phyloP scores from a whole-genome alignment of 2,329 filamentous ascomycete species.

The Hymenotorrendiella dingleyae region DNA sequence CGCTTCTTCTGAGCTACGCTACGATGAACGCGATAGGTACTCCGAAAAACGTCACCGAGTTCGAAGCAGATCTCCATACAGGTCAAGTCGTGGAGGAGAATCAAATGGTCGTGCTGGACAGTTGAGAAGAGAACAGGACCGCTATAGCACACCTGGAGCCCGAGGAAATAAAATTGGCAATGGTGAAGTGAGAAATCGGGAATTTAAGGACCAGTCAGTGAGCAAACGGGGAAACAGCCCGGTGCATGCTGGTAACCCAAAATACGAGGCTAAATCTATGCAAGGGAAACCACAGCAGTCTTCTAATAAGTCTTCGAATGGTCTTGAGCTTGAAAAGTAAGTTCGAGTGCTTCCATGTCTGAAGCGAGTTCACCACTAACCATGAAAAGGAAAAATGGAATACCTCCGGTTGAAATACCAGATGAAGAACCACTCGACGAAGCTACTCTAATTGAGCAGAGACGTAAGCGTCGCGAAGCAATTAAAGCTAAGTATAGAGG shows the following conservation, averaged over 20 bases:
- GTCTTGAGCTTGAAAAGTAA: conserved; percentile 37
- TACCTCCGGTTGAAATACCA: too few relatives aligned
- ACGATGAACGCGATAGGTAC: conserved; percentile 45
- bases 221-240: conserved; percentile 57
- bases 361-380: too few relatives aligned
- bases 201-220: conserved; percentile 53
- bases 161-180: conserved; percentile 15
- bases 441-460: conserved; percentile 76
- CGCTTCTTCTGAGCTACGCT: conserved; percentile 32
- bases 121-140: conserved; percentile 18
- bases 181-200: conserved; percentile 40
- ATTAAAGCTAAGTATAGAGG: conserved; percentile 75
- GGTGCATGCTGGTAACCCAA: conserved; percentile 52
- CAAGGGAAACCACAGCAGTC: conserved; percentile 51
- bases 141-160: conserved; percentile 10
- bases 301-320: conserved; percentile 35
- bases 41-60: conserved; percentile 47
- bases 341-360: too few relatives aligned
- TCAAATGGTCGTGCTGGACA: conserved; percentile 11
- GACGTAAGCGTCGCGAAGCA: conserved; percentile 76
- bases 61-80: conserved; percentile 42
- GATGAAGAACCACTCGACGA: conserved; percentile 65
- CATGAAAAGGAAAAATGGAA: too few relatives aligned
- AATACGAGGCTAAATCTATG: conserved; percentile 62
- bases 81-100: conserved; percentile 28